Base-by-base conservation (phyloP, 2,329 filamentous ascomycete genomes). In the Xylaria hypoxylon region DNA sequence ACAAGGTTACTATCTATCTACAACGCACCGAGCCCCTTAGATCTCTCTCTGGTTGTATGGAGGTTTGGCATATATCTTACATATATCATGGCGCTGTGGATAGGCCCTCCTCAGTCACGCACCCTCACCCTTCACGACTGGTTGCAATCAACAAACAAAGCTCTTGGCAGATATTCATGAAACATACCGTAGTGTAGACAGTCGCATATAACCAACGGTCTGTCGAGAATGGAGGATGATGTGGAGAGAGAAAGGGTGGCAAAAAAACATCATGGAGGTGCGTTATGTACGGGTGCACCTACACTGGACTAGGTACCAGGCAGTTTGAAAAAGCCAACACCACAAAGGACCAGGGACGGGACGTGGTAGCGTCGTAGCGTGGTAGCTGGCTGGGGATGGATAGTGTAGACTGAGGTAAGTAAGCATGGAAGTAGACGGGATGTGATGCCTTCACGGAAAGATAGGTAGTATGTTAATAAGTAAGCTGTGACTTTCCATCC, bases 101-200 rank as follows among this genome's bases (percentile, higher is more conserved):
- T 24, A 50, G 42, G 26, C 35, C 44, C 10, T 51, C 44, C 4
- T n/a, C n/a, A 65, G 51, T 38, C 38, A 38, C 28, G 24, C 31
- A 60, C 26, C 61, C 26, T 38, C 31, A 15, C 31, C 5, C 45
- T 26, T 35, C 19, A 5, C 31, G 40, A 58, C 13, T 11, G 11
- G 28, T 58, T n/a, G n/a, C n/a, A n/a, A 33, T 51, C 58, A 59
- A 59, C 45, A 64, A 44, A 33, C 51, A 51, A 50, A 59, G 24
- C 13, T 22, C 57, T 51, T 60, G 57, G 57, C 50, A 24, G 24
- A 45, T 17, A 33, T 26, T 40, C 40, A 65, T 60, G 50, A 60
- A 55, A 65, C 57, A 28, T 24, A 55, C 60, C 57, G 19, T 24
- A 24, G 56, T 28, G n/a, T 6, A n/a, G 48, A 26, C 13, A 45